These are phyloP conservation scores for Neofusicoccum sp. DNA, from an alignment of 2,329 filamentous ascomycete species.

Conservation along the genomic window DNA sequence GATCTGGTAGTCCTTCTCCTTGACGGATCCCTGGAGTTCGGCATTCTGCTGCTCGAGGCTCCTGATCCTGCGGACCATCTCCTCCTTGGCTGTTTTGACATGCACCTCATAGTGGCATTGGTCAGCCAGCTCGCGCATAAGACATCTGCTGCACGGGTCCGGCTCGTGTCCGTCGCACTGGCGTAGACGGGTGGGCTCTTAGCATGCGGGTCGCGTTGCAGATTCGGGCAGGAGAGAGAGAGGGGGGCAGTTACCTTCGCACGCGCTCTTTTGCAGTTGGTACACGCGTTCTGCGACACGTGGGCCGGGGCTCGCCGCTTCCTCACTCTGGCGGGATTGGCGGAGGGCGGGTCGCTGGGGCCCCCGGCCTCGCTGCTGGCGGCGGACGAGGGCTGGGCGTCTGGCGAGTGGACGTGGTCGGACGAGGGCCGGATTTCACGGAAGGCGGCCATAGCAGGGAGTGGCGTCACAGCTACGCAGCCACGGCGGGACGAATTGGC, in stretches of 20 bases:
- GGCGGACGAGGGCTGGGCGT: slow-evolving; percentile 12
- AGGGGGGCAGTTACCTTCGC: slow-evolving; percentile 29
- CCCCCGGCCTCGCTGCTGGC: slow-evolving; percentile 18
- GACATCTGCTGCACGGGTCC: slow-evolving; percentile 29
- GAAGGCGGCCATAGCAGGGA: slow-evolving; percentile 24
- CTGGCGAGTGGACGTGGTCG: slow-evolving; percentile 13
- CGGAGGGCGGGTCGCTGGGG: not conserved
- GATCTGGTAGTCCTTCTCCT: slow-evolving; percentile 26
- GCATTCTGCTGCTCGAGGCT: slow-evolving; percentile 29
- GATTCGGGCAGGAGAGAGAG: not conserved
- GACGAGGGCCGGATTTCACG: slow-evolving; percentile 24
- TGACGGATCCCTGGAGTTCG: slow-evolving; percentile 25
- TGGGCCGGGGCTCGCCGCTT: slow-evolving; percentile 26
- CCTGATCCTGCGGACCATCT: slow-evolving; percentile 31
- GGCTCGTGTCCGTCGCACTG: slow-evolving; percentile 33
- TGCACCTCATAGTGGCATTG: slow-evolving; percentile 34
- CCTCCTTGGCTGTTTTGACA: slow-evolving; percentile 34
- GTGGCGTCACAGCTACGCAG: too few relatives aligned
- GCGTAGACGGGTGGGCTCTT: not conserved
- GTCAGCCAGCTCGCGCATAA: slow-evolving; percentile 26
- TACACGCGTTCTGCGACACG: slow-evolving; percentile 34
- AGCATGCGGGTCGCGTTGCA: not conserved
- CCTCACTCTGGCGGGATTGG: slow-evolving; percentile 13
- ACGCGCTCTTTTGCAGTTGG: slow-evolving; percentile 32
- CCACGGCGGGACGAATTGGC: too few relatives aligned